Evolutionary conservation across 2,329 filamentous ascomycete genomes (phyloP), one percentile per base, ranked within the genome.

Genomic region (Diaporthe helianthi): DNA sequence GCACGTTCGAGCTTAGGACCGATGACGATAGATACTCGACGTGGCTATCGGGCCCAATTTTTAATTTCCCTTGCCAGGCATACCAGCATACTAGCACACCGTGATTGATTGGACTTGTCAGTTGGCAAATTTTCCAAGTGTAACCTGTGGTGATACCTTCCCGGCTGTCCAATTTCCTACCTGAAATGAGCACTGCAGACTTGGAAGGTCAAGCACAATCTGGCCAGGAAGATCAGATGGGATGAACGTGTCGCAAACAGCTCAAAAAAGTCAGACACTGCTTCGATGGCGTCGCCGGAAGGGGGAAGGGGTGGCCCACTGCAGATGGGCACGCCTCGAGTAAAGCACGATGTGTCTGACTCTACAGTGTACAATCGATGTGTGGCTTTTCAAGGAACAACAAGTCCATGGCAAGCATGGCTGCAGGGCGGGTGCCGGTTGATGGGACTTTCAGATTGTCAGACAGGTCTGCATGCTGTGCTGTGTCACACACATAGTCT

Each of bases 1-100:
- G 29, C 44, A 47, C 17, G 55, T 19, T 47, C 55, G 41, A 61
- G 24, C 36, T 46, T 36, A 36, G 58, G 29, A 36, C 44, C 41
- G 58, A 49, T 63, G 44, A 22, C 58, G 58, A 36, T 49, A 49
- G 58, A 36, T 49, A 49, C 44, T 63, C 44, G 29, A 49, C 58
- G 65, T 46, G 69, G 58, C 64, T 55, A 58, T 12, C 15, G 49
- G 52, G 17, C 29, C 64, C 52, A 53, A 67, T 71, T 51, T 71
- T 55, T 69, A 71, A 71, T 71, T 69, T 71, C 69, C 63, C 63
- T 55, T 61, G 64, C 67, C 53, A 41, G 44, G 63, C 69, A 63
- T 47, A 53, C 53, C 47, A 44, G 36, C 36, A 38, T 1, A 10
- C 3, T 33, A n/a, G 47, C 58, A 52, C 47, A 24, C 41, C 44